Evolutionary conservation across 495 filamentous ascomycete species (phyloP).

Genomic region (Acidomyces sp.): DNA sequence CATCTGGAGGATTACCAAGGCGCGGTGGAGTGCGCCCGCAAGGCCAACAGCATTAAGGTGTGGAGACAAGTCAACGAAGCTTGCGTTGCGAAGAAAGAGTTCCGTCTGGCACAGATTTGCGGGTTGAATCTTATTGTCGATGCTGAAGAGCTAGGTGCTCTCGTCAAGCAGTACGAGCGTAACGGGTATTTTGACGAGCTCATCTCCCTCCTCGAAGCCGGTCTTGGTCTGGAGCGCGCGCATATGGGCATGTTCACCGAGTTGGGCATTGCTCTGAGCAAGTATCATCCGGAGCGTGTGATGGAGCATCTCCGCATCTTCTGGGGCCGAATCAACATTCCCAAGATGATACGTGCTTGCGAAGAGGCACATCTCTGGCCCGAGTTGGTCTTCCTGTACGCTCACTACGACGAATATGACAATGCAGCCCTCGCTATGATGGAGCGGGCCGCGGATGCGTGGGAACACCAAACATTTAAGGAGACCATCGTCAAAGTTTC

Average conservation of each 20-base stretch:
- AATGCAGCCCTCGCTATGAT: slow-evolving; percentile 98
- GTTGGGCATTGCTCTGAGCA: slow-evolving; percentile 85
- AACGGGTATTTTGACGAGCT: slow-evolving; percentile 98
- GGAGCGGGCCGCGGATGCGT: slow-evolving; percentile 94
- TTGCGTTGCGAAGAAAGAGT: slow-evolving; percentile 96
- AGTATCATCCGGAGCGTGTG: slow-evolving; percentile 88
- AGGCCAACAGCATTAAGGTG: slow-evolving; percentile 98
- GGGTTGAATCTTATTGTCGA: slow-evolving; percentile 98
- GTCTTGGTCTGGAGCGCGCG: slow-evolving; percentile 78
- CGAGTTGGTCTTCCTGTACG: slow-evolving; percentile 96
- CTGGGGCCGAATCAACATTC: slow-evolving; percentile 96
- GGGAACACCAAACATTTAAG: slow-evolving; percentile 99
- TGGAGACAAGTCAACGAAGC: slow-evolving; percentile 99
- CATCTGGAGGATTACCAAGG: slow-evolving; percentile 95
- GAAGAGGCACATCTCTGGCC: slow-evolving; percentile 97
- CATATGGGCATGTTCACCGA: slow-evolving; percentile 97
- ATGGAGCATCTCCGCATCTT: slow-evolving; percentile 99
- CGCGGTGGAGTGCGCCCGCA: slow-evolving; percentile 94
- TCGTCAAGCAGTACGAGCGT: slow-evolving; percentile 91
- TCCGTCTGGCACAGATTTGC: slow-evolving; percentile 97
- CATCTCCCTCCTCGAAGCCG: slow-evolving; percentile 86
- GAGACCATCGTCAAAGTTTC: slow-evolving; percentile 96
- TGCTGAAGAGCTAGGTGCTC: slow-evolving; percentile 84
- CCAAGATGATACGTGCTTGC: slow-evolving; percentile 90
- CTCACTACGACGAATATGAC: slow-evolving; percentile 98